A percentile compares a stretch with the other conserved stretches of the same genome.
These are phyloP conservation scores for Hanseniaspora meyeri DNA, from an alignment of 805 yeast species.

Conservation along the genomic window DNA sequence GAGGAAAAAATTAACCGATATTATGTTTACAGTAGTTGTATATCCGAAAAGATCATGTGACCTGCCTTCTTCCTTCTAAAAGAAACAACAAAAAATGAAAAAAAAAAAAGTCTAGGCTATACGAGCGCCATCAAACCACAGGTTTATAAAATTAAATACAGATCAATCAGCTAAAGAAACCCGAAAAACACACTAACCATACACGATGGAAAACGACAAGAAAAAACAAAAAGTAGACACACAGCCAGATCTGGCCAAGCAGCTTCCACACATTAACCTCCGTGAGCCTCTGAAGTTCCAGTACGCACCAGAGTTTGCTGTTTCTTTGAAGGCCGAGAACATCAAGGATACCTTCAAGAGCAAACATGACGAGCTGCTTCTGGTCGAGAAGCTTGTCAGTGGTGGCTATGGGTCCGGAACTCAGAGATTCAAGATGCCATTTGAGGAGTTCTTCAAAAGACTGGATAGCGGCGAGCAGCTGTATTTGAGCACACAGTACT, in stretches of 20 bases:
- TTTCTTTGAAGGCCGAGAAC: neutral
- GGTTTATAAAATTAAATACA: no score
- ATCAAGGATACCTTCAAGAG: neutral
- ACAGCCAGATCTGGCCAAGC: neutral
- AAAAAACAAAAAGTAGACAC: constrained; percentile 2
- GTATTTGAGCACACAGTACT: constrained; percentile 62
- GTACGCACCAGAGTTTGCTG: neutral
- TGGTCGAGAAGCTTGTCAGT: constrained; percentile 45
- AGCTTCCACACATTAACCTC: neutral
- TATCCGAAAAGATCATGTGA: neutral
- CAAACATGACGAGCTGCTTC: constrained; percentile 17
- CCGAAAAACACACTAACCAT: neutral
- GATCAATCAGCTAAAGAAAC: no score
- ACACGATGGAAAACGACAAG: neutral
- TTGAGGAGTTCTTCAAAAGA: constrained; percentile 37
- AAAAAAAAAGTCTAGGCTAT: neutral
- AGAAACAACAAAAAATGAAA: neutral
- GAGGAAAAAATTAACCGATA: neutral
- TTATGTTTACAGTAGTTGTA: no score
- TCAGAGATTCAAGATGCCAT: constrained; percentile 38
- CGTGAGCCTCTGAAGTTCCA: constrained; percentile 6
- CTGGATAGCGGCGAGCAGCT: constrained; percentile 32
- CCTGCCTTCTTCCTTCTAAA: neutral
- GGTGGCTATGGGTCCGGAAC: constrained; percentile 64
- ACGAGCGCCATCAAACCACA: no score